phyloP scores from a whole-genome alignment of 169 alveolate species.

The Cyclospora cayetanensis region DNA sequence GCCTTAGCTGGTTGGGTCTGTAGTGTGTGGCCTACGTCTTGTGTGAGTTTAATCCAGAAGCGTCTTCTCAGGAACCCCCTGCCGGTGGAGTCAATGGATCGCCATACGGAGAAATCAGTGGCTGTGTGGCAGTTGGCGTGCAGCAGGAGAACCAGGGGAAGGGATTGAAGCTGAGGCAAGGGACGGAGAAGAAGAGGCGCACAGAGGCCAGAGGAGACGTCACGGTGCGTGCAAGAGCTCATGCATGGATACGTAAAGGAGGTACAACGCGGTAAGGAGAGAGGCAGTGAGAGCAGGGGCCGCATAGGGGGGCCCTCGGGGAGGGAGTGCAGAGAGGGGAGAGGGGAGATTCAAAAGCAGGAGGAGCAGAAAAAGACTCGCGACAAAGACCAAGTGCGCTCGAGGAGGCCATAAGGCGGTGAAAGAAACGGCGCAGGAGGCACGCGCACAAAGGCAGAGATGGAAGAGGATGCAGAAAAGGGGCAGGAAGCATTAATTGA shows the following conservation, averaged over 20 bases:
- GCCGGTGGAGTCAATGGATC: slow-evolving; percentile 8
- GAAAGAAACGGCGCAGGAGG: neutral
- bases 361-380: neutral
- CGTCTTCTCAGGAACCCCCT: slow-evolving; percentile 23
- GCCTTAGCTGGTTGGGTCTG: too few relatives aligned
- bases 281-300: neutral
- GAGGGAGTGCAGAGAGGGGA: neutral
- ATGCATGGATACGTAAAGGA: neutral
- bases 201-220: neutral
- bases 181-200: neutral
- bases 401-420: neutral
- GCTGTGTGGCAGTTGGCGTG: neutral
- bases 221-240: too few relatives aligned
- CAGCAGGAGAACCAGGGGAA: neutral
- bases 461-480: neutral
- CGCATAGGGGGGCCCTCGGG: neutral
- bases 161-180: neutral
- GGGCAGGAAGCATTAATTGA: neutral
- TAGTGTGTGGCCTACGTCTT: too few relatives aligned
- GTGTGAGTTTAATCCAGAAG: neutral
- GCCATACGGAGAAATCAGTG: neutral
- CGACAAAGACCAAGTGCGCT: neutral
- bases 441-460: neutral
- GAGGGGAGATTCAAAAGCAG: neutral
- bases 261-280: neutral